Evolutionary conservation across 2,329 filamentous ascomycete species (phyloP).

Genomic region (Graphilbum fragrans): DNA sequence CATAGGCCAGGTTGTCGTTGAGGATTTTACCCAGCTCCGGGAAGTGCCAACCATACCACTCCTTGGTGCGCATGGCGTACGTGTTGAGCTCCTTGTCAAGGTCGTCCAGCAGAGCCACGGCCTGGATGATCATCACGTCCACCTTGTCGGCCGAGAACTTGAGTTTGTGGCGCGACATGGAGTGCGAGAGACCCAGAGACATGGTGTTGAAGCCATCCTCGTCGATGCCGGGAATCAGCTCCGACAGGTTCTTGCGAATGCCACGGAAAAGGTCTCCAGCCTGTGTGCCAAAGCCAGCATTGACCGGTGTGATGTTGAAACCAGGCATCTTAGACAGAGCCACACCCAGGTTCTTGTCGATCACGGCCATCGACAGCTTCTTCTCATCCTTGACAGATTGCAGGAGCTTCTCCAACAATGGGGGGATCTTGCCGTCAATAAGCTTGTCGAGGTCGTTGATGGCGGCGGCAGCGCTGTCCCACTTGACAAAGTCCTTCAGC

Average conservation of each 20-base stretch:
- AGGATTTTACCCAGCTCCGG: conserved; percentile 95
- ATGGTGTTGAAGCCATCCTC: conserved; percentile 85
- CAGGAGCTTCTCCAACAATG: conserved; percentile 70
- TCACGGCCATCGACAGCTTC: conserved; percentile 88
- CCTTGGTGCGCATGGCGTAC: conserved; percentile 98
- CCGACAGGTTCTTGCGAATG: conserved; percentile 81
- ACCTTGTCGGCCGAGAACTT: conserved; percentile 99
- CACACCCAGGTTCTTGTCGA: conserved; percentile 82
- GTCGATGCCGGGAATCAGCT: conserved; percentile 78
- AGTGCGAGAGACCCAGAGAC: conserved; percentile 92
- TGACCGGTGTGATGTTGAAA: conserved; percentile 71
- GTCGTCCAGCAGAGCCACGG: conserved; percentile 86
- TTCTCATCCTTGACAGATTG: conserved; percentile 93
- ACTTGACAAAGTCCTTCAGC: conserved; percentile 95
- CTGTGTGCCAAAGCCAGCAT: conserved; percentile 65
- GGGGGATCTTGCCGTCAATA: conserved; percentile 89
- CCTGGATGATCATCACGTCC: conserved; percentile 98
- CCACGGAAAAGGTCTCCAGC: conserved; percentile 88
- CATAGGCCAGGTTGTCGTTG: conserved; percentile 93
- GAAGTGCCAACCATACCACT: conserved; percentile 99
- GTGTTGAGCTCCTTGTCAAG: conserved; percentile 98
- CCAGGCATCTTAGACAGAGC: conserved; percentile 87
- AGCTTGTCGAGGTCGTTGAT: conserved; percentile 82
- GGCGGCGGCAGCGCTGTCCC: conserved; percentile 82
- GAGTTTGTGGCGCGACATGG: conserved; percentile 90